A percentile compares a stretch with the other conserved stretches of the same genome.
Conservation (phyloP, 2,329 filamentous ascomycete species). For the Didymella pinodella region DNA sequence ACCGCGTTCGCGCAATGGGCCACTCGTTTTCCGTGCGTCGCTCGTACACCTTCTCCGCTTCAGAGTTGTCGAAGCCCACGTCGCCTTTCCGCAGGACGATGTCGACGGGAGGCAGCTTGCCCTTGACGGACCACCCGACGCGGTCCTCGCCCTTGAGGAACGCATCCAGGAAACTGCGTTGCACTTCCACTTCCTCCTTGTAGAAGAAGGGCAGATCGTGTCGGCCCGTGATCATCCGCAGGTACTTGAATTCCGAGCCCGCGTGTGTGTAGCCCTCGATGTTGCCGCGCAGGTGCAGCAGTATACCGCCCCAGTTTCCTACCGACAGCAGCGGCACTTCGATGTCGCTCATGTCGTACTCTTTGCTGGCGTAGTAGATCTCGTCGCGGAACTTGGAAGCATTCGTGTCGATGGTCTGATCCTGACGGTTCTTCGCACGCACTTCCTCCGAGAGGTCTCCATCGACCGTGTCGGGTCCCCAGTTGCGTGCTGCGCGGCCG, state of each 20-base stretch:
- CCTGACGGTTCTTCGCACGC: conserved; percentile 57
- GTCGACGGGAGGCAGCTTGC: conserved; percentile 67
- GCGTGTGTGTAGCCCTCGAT: conserved; percentile 70
- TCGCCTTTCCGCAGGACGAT: conserved; percentile 71
- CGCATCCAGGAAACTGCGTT: conserved; percentile 72
- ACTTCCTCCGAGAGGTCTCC: conserved; percentile 65
- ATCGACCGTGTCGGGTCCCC: conserved; percentile 65
- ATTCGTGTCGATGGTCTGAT: conserved; percentile 44
- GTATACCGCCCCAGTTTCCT: conserved; percentile 75
- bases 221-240: conserved; percentile 73
- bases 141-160: conserved; percentile 74
- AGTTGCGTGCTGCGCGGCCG: conserved; percentile 59
- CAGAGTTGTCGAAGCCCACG: conserved; percentile 70
- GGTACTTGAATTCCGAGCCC: conserved; percentile 71
- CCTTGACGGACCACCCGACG: conserved; percentile 65
- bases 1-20: conserved; percentile 72
- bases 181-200: conserved; percentile 71
- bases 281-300: conserved; percentile 73
- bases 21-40: conserved; percentile 68
- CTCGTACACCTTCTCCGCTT: conserved; percentile 64
- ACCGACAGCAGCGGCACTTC: conserved; percentile 72
- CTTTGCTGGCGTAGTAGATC: conserved; percentile 69
- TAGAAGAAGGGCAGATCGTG: conserved; percentile 79
- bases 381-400: conserved; percentile 67
- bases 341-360: conserved; percentile 71